A percentile compares a stretch with the other conserved stretches of the same genome.
Evolutionary conservation across 441 rosid species (phyloP).

Genomic region (Bocquillonia castaneifolia): DNA sequence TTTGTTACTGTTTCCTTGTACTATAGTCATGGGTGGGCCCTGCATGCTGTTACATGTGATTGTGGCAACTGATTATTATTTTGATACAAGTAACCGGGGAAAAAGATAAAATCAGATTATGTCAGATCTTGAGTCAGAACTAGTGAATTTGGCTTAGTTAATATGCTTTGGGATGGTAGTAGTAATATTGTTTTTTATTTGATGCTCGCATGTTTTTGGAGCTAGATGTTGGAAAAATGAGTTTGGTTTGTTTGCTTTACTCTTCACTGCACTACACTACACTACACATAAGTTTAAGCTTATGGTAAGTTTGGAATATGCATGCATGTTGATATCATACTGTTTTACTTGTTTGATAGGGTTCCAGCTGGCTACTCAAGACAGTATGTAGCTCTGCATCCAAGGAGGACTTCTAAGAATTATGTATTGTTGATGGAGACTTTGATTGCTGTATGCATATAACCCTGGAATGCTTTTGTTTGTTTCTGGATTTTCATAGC

Average conservation of each 20-base stretch:
- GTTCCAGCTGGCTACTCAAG: slow-evolving; percentile 16
- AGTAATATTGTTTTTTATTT: background rate
- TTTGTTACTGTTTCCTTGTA: background rate
- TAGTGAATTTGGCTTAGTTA: background rate
- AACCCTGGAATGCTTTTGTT: slow-evolving; percentile 31
- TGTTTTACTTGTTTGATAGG: slow-evolving; percentile 19
- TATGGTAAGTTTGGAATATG: background rate
- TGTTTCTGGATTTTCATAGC: slow-evolving; percentile 28
- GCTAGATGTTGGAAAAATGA: background rate
- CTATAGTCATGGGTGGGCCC: no score
- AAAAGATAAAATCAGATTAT: no score
- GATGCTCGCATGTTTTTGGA: background rate
- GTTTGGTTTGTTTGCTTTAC: no score
- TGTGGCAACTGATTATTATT: no score
- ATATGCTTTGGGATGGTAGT: background rate
- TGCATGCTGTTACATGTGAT: no score
- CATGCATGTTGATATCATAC: background rate
- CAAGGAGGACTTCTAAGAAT: slow-evolving; percentile 18
- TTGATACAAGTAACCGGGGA: no score
- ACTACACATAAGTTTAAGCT: no score
- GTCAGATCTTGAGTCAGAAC: no score
- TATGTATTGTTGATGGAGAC: slow-evolving; percentile 29
- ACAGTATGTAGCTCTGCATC: slow-evolving; percentile 17
- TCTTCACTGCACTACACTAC: no score
- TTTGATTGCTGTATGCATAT: slow-evolving; percentile 29